A percentile compares a stretch with the other conserved stretches of the same genome.
Conservation (phyloP, 495 filamentous ascomycete species). For the Aspergillus avenaceus region DNA sequence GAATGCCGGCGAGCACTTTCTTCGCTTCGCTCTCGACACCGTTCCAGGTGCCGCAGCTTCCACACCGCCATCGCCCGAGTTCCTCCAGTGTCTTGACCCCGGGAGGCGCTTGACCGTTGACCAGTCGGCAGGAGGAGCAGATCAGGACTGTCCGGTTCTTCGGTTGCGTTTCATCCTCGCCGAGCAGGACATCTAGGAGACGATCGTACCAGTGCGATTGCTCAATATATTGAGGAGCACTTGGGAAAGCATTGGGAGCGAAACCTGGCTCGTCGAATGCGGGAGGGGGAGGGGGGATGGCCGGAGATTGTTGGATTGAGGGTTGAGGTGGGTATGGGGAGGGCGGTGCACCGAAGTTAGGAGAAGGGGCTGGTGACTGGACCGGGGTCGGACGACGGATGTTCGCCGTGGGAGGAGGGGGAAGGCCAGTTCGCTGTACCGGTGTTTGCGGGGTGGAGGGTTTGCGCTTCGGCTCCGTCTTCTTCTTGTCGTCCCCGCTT, state of each 20-base stretch:
- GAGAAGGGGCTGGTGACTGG: slow-evolving; percentile 13
- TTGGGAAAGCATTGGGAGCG: slow-evolving; percentile 58
- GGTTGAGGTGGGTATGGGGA: slow-evolving; percentile 18
- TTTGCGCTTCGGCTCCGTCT: slow-evolving; percentile 16
- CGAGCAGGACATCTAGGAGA: slow-evolving; percentile 83
- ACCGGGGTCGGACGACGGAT: slow-evolving; percentile 44
- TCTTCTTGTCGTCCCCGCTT: slow-evolving; percentile 19
- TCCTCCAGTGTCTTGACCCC: slow-evolving; percentile 75
- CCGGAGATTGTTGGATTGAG: neutral
- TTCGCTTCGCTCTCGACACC: slow-evolving; percentile 72
- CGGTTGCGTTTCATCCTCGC: slow-evolving; percentile 90
- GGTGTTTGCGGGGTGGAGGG: slow-evolving; percentile 16
- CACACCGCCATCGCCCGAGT: slow-evolving; percentile 85
- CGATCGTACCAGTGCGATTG: slow-evolving; percentile 86
- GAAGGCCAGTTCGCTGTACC: slow-evolving; percentile 52
- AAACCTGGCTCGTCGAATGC: slow-evolving; percentile 44
- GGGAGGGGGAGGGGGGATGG: slow-evolving; percentile 4
- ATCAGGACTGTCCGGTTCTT: slow-evolving; percentile 90
- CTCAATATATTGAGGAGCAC: slow-evolving; percentile 40
- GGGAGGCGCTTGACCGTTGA: slow-evolving; percentile 94
- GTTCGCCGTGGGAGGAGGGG: slow-evolving; percentile 85
- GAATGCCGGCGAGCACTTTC: slow-evolving; percentile 47
- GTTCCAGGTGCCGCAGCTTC: slow-evolving; percentile 78
- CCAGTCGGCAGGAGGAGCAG: slow-evolving; percentile 74
- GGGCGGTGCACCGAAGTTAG: slow-evolving; percentile 15